Evolutionary conservation across 2,329 filamentous ascomycete species (phyloP).

Genomic region (Trichoderma aggressivum): DNA sequence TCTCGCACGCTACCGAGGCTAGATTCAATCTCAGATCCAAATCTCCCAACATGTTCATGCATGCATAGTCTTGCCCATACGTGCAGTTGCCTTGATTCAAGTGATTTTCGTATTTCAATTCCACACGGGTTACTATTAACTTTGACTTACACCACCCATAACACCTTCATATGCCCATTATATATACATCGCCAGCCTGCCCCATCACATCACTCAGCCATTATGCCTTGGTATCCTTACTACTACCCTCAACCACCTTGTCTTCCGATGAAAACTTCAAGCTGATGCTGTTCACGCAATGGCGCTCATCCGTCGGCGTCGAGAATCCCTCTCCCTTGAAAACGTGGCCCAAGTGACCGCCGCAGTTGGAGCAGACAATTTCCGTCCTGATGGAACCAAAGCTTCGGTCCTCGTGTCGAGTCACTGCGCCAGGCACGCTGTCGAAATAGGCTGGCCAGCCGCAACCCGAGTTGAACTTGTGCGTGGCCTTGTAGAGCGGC

Average conservation of each 20-base stretch:
- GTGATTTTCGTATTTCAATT: not conserved
- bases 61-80: not conserved
- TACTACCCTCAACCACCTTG: constrained; percentile 38
- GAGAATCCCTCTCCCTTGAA: constrained; percentile 85
- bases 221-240: constrained; percentile 39
- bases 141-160: not conserved
- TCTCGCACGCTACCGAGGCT: not conserved
- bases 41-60: not conserved
- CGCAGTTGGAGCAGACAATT: constrained; percentile 93
- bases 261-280: constrained; percentile 74
- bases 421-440: constrained; percentile 86
- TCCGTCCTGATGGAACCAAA: constrained; percentile 85
- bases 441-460: constrained; percentile 99
- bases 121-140: not conserved
- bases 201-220: not conserved
- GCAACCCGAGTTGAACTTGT: constrained; percentile 96
- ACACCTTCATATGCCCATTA: not conserved
- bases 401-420: constrained; percentile 69
- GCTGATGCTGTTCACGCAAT: constrained; percentile 94
- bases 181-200: not conserved
- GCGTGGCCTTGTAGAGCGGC: constrained; percentile 85
- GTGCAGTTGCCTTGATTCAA: not conserved
- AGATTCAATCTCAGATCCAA: not conserved
- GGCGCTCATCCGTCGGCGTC: constrained; percentile 89
- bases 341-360: constrained; percentile 90